A percentile compares a stretch with the other conserved stretches of the same genome.
phyloP scores from a whole-genome alignment of 1,284 basidiomycete species.

The Naganishia liquefaciens region DNA sequence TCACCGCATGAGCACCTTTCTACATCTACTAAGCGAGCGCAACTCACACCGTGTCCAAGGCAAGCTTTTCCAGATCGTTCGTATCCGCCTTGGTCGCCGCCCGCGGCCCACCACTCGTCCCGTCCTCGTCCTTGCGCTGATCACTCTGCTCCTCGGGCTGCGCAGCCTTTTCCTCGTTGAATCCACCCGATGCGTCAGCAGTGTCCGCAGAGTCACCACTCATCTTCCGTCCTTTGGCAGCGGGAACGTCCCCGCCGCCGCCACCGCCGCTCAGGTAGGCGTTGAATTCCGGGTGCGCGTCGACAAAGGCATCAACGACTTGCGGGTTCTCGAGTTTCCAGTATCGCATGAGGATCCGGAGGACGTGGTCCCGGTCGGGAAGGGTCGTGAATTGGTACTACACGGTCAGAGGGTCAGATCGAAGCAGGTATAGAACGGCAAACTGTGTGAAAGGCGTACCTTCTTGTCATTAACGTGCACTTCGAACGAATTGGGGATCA shows the following conservation, averaged over 20 bases:
- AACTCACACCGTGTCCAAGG: conserved; percentile 32
- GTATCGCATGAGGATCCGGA: conserved; percentile 33
- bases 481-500: conserved; percentile 39
- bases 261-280: neutral
- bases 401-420: too few species aligned
- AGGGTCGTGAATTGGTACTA: conserved; percentile 36
- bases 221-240: neutral
- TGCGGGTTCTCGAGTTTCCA: conserved; percentile 34
- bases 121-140: neutral
- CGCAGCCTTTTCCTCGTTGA: conserved; percentile 4
- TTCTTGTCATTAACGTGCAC: conserved; percentile 22
- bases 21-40: neutral
- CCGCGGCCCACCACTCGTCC: conserved; percentile 23
- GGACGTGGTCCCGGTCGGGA: conserved; percentile 34
- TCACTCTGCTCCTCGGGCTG: conserved; percentile 9
- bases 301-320: conserved; percentile 27
- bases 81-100: conserved; percentile 35
- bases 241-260: neutral
- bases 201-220: neutral
- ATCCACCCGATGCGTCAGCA: neutral
- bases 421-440: neutral
- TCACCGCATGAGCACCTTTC: neutral
- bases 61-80: conserved; percentile 32
- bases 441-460: conserved; percentile 19
- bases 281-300: conserved; percentile 17